Percentiles rank a stretch among this genome's conserved stretches.
phyloP scores from a whole-genome alignment of 192 early-diverging fungal species.

The Umbelopsis isabellina region DNA sequence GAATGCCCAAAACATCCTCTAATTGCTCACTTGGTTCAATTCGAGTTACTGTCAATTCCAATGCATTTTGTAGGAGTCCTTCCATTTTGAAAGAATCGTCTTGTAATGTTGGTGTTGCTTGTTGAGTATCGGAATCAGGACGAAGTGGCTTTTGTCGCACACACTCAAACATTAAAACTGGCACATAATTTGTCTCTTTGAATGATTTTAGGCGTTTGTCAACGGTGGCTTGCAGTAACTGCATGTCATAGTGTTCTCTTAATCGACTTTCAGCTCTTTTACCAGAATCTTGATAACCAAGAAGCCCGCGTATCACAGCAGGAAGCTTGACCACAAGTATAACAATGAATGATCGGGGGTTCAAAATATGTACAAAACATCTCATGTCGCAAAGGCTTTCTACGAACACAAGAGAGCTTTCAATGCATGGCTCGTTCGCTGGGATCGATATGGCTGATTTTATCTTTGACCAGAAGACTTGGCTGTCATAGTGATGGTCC shows the following conservation, averaged over 20 bases:
- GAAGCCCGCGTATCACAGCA: constrained; percentile 37
- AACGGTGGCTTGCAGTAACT: background rate
- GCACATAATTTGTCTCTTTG: constrained; percentile 1
- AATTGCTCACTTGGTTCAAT: background rate
- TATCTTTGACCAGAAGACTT: constrained; percentile 43
- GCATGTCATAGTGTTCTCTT: background rate
- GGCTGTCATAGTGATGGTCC: constrained; percentile 40
- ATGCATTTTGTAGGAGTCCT: background rate
- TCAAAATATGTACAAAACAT: constrained; percentile 57
- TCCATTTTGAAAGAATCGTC: background rate
- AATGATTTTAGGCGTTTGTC: background rate
- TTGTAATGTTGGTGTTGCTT: background rate
- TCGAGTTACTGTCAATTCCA: constrained; percentile 13
- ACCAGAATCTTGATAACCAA: background rate
- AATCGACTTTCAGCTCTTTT: background rate
- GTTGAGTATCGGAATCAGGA: background rate
- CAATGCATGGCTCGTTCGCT: constrained; percentile 21
- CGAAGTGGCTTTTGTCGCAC: constrained; percentile 47
- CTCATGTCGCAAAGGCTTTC: constrained; percentile 45
- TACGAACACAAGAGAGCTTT: constrained; percentile 39
- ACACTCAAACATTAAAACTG: constrained; percentile 54
- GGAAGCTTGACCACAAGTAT: constrained; percentile 47
- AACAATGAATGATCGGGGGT: constrained; percentile 49
- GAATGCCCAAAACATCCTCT: background rate
- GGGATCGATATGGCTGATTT: constrained; percentile 36